These are phyloP conservation scores for Penicillium robsamsonii DNA, from an alignment of 495 filamentous ascomycete genomes.

Conservation along the genomic window DNA sequence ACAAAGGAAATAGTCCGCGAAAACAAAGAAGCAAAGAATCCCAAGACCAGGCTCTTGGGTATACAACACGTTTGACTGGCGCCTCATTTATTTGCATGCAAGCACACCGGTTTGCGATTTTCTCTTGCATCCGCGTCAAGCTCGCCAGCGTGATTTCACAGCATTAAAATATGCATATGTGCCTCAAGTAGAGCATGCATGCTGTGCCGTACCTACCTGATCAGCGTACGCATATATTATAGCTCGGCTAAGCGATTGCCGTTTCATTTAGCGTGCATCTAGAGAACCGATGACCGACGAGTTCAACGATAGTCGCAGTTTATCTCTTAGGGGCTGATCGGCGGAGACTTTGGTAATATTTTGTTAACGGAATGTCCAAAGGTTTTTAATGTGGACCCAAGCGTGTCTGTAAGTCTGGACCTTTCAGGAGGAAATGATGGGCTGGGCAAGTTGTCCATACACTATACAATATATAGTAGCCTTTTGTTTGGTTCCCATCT, in stretches of 20 bases:
- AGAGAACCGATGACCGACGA: not conserved
- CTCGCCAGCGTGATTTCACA: not conserved
- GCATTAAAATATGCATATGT: not conserved
- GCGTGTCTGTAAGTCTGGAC: not conserved
- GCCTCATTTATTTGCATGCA: not conserved
- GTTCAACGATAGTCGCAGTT: not conserved
- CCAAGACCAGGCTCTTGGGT: slow-evolving; percentile 16
- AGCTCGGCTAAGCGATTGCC: slow-evolving; percentile 1
- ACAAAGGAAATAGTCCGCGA: not conserved
- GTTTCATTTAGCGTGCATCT: slow-evolving; percentile 7
- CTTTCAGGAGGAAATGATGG: not conserved
- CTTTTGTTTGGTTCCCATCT: not conserved
- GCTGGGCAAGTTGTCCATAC: not conserved
- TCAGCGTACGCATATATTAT: not conserved
- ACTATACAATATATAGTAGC: not conserved
- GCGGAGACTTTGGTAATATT: not conserved
- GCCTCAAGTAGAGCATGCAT: not conserved
- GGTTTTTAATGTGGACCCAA: not conserved
- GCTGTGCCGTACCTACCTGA: not conserved
- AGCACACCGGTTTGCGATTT: slow-evolving; percentile 2
- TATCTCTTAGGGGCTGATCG: slow-evolving; percentile 1
- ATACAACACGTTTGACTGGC: not conserved
- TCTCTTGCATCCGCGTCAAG: slow-evolving; percentile 1
- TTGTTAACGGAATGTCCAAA: not conserved
- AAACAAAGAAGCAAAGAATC: slow-evolving; percentile 6